Evolutionary conservation across 2,329 filamentous ascomycete species (phyloP).

Genomic region (Endothia cerciana): DNA sequence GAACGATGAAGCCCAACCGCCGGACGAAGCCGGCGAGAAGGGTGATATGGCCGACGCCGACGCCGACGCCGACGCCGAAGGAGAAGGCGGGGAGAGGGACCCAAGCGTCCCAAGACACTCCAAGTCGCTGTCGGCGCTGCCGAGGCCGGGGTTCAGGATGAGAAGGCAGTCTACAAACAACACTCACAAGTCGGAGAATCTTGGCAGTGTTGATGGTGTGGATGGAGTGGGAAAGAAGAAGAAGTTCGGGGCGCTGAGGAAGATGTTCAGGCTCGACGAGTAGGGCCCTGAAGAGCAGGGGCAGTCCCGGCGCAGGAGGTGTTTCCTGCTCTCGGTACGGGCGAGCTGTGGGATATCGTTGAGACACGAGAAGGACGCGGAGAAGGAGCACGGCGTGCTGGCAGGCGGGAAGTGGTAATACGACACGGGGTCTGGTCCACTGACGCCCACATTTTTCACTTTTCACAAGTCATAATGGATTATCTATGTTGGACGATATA

Average conservation of each 20-base stretch:
- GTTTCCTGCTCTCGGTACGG: neutral
- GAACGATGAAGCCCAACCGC: neutral
- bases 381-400: no score
- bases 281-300: no score
- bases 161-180: slow-evolving; percentile 40
- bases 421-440: no score
- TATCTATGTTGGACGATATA: no score
- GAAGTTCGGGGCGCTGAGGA: slow-evolving; percentile 69
- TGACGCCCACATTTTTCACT: no score
- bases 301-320: no score
- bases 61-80: slow-evolving; percentile 36
- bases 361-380: neutral
- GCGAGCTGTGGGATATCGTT: neutral
- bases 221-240: slow-evolving; percentile 54
- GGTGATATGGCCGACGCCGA: no score
- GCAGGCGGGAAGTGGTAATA: no score
- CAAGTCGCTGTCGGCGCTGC: slow-evolving; percentile 23
- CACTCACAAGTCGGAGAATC: slow-evolving; percentile 23
- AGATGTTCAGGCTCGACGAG: slow-evolving; percentile 62
- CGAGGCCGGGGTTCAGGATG: slow-evolving; percentile 39
- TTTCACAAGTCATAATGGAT: no score
- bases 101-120: slow-evolving; percentile 27
- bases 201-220: slow-evolving; percentile 28
- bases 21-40: slow-evolving; percentile 46
- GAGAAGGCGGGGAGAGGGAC: slow-evolving; percentile 31